phyloP scores from a whole-genome alignment of 2,329 filamentous ascomycete species.

The Chaetomium sp. region DNA sequence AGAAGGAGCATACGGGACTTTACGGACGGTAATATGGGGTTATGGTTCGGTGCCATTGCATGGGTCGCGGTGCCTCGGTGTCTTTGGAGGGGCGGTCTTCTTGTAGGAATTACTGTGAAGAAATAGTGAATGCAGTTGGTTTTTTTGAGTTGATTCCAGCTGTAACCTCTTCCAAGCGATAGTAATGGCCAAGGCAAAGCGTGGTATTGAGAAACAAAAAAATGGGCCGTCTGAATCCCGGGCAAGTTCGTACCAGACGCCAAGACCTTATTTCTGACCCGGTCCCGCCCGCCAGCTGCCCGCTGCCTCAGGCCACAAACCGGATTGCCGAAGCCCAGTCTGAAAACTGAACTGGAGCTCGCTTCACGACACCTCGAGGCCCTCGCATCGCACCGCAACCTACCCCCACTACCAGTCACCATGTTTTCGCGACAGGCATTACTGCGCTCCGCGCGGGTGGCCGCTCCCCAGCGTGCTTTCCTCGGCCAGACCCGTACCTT shows the following conservation, averaged over 20 bases:
- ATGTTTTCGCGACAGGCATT: slow-evolving; percentile 57
- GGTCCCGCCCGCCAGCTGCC: slow-evolving; percentile 15
- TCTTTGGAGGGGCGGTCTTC: slow-evolving; percentile 9
- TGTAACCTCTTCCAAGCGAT: neutral
- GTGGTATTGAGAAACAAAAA: too few relatives aligned
- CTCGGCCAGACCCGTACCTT: slow-evolving; percentile 67
- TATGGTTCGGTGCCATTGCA: slow-evolving; percentile 3
- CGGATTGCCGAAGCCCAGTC: slow-evolving; percentile 22
- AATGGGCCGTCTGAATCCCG: too few relatives aligned
- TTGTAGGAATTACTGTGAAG: slow-evolving; percentile 11
- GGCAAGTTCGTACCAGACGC: neutral
- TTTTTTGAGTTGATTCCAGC: neutral
- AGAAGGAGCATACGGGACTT: slow-evolving; percentile 12
- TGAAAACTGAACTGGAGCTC: slow-evolving; percentile 22
- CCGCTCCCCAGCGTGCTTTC: slow-evolving; percentile 53
- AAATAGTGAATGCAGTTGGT: neutral
- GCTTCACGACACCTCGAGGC: slow-evolving; percentile 26
- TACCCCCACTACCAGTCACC: slow-evolving; percentile 26
- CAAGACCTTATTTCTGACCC: slow-evolving; percentile 3
- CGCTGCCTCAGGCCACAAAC: slow-evolving; percentile 24
- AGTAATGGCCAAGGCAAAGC: too few relatives aligned
- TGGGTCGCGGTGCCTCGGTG: slow-evolving; percentile 4
- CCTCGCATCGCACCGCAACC: slow-evolving; percentile 21
- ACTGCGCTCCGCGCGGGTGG: slow-evolving; percentile 49
- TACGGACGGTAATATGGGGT: slow-evolving; percentile 6